These are phyloP conservation scores for Stachybotrys elegans DNA, from an alignment of 2,329 filamentous ascomycete genomes.

Conservation along the genomic window DNA sequence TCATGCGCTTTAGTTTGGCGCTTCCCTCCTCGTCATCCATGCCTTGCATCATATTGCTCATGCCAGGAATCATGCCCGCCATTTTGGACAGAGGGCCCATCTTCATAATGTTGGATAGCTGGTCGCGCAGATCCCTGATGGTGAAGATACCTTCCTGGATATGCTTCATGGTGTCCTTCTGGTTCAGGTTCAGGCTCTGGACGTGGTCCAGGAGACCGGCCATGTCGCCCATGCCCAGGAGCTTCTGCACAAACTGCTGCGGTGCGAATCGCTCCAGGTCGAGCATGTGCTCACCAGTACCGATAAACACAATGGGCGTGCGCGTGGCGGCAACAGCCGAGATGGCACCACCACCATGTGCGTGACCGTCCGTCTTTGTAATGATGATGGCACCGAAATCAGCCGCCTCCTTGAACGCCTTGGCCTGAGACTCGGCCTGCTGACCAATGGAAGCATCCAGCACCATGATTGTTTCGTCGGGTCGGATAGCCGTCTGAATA, in stretches of 20 bases:
- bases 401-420: slow-evolving; percentile 95
- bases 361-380: slow-evolving; percentile 96
- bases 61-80: slow-evolving; percentile 96
- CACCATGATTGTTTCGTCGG: slow-evolving; percentile 98
- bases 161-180: slow-evolving; percentile 99
- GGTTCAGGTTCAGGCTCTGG: slow-evolving; percentile 89
- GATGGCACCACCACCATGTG: slow-evolving; percentile 92
- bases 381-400: slow-evolving; percentile 99
- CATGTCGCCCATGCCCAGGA: slow-evolving; percentile 97
- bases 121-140: slow-evolving; percentile 87
- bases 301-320: slow-evolving; percentile 96
- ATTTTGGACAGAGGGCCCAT: slow-evolving; percentile 98
- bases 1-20: slow-evolving; percentile 92
- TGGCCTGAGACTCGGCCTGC: slow-evolving; percentile 87
- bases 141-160: slow-evolving; percentile 96
- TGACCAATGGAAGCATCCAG: slow-evolving; percentile 95
- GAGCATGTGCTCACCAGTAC: slow-evolving; percentile 95
- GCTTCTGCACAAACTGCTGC: slow-evolving; percentile 86
- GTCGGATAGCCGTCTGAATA: slow-evolving; percentile 79
- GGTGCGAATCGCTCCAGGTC: slow-evolving; percentile 92
- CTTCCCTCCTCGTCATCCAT: slow-evolving; percentile 98
- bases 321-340: slow-evolving; percentile 94
- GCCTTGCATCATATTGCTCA: slow-evolving; percentile 87
- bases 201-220: slow-evolving; percentile 93
- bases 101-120: slow-evolving; percentile 98